These are phyloP conservation scores for Globisporangium splendens DNA, from an alignment of 352 stramenopile genomes.

Conservation along the genomic window DNA sequence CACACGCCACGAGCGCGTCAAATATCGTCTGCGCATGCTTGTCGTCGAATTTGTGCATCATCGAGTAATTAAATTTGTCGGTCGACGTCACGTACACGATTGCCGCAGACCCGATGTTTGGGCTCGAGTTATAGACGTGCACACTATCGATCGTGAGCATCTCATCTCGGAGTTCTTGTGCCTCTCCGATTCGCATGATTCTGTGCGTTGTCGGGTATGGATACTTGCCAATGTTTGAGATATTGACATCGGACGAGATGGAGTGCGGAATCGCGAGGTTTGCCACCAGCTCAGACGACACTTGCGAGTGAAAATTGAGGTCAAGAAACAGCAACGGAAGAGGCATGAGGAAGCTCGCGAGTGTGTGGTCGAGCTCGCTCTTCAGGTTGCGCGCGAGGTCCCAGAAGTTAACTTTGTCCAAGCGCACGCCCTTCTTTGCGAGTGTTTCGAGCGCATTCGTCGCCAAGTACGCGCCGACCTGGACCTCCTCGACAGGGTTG, in stretches of 20 bases:
- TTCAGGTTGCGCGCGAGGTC: slow-evolving; percentile 12
- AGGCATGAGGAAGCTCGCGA: slow-evolving; percentile 5
- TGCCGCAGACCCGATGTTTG: slow-evolving; percentile 3
- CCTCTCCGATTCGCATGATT: neutral
- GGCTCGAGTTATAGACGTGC: slow-evolving; percentile 7
- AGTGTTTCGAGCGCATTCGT: neutral
- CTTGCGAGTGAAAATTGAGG: neutral
- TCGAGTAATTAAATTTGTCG: slow-evolving; percentile 10
- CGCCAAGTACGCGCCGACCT: neutral
- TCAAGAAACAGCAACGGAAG: slow-evolving; percentile 2
- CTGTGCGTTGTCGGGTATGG: neutral
- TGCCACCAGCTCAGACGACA: neutral
- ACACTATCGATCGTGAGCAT: slow-evolving; percentile 3
- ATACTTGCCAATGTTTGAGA: slow-evolving; percentile 17
- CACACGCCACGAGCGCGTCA: neutral
- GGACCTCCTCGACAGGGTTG: neutral
- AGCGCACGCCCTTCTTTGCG: neutral
- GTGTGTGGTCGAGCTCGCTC: slow-evolving; percentile 3
- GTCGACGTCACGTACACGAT: slow-evolving; percentile 12
- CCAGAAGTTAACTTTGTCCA: slow-evolving; percentile 8
- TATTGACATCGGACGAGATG: neutral
- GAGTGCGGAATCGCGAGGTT: neutral
- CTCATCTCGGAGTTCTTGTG: neutral
- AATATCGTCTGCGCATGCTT: neutral
- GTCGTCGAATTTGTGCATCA: slow-evolving; percentile 15